Conservation (phyloP, 257 asterid genomes). For the Nicotiana attenuata region DNA sequence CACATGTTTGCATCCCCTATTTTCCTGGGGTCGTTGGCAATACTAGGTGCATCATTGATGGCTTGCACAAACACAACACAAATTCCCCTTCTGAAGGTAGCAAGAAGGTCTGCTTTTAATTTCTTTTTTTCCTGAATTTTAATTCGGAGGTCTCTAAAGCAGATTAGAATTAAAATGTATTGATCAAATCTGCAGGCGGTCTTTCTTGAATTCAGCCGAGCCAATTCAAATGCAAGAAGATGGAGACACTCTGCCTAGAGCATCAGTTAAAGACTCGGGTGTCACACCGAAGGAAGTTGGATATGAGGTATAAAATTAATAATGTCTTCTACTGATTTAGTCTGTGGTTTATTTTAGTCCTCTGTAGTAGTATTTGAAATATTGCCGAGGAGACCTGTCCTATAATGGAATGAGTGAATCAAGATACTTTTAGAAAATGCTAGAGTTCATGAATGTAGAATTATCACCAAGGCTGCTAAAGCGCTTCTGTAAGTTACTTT, state of each 20-base stretch:
- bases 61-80: conserved; percentile 86
- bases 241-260: conserved; percentile 60
- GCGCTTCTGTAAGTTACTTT: background rate
- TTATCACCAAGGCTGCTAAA: background rate
- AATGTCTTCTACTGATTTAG: background rate
- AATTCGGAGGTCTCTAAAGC: background rate
- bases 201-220: conserved; percentile 66
- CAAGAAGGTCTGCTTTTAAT: conserved; percentile 68
- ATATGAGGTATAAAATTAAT: conserved; percentile 53
- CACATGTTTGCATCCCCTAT: conserved; percentile 87
- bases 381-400: background rate
- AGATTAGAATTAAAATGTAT: conserved; percentile 6
- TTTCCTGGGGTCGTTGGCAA: conserved; percentile 58
- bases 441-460: background rate
- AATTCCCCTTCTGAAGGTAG: conserved; percentile 76
- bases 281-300: conserved; percentile 72
- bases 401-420: background rate
- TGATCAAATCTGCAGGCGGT: conserved; percentile 51
- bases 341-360: background rate
- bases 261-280: conserved; percentile 70
- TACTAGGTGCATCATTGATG: conserved; percentile 82
- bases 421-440: background rate
- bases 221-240: conserved; percentile 62
- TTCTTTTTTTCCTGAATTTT: conserved; percentile 10
- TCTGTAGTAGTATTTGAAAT: background rate